These are phyloP conservation scores for Rhodocollybia butyracea DNA, from an alignment of 768 basidiomycete genomes.

Conservation along the genomic window DNA sequence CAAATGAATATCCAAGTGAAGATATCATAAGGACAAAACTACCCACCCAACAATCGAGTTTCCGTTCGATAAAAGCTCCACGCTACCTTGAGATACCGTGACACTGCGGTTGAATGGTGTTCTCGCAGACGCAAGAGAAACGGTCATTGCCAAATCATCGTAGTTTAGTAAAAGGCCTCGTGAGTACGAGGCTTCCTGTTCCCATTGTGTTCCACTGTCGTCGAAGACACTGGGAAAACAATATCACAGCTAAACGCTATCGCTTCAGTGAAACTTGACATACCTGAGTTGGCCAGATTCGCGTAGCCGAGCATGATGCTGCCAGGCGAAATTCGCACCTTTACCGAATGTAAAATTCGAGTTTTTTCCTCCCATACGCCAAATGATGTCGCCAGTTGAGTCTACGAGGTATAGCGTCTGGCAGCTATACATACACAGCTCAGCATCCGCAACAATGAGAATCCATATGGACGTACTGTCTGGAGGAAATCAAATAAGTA, in stretches of 20 bases:
- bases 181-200: not conserved
- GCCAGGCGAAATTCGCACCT: slow-evolving; percentile 14
- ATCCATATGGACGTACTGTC: not conserved
- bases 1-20: not conserved
- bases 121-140: not conserved
- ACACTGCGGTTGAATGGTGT: not conserved
- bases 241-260: not conserved
- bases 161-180: slow-evolving; percentile 5
- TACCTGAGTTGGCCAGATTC: slow-evolving; percentile 9
- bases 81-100: not conserved
- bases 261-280: not conserved
- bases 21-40: not conserved
- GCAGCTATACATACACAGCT: not conserved
- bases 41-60: slow-evolving; percentile 3
- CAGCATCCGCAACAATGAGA: not conserved
- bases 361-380: slow-evolving; percentile 18
- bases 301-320: slow-evolving; percentile 15
- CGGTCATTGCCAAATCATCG: not conserved
- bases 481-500: slow-evolving; percentile 15
- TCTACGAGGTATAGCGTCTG: slow-evolving; percentile 15
- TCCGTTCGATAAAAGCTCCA: not conserved
- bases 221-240: slow-evolving; percentile 4
- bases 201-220: not conserved
- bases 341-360: slow-evolving; percentile 13
- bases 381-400: slow-evolving; percentile 14